Evolutionary conservation across 352 stramenopile genomes (phyloP).

Genomic region (Phytophthora hybrid): DNA sequence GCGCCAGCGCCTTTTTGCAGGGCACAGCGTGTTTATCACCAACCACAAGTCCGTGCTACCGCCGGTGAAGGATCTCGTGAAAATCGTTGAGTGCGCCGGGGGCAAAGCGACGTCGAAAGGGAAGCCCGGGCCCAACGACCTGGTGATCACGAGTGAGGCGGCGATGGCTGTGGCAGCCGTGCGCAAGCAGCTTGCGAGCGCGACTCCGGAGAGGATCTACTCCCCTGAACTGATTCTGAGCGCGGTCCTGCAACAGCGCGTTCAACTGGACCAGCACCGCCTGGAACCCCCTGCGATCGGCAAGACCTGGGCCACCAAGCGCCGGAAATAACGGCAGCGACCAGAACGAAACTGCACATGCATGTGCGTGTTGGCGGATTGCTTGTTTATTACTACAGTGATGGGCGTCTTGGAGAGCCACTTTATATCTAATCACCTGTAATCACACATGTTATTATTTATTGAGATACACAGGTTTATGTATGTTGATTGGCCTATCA

Average conservation of each 20-base stretch:
- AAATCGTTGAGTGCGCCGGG: conserved; percentile 63
- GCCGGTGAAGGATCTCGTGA: conserved; percentile 53
- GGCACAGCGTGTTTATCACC: conserved; percentile 53
- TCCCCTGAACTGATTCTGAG: conserved; percentile 57
- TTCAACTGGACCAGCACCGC: conserved; percentile 47
- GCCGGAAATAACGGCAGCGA: conserved; percentile 31
- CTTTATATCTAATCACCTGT: too few species aligned
- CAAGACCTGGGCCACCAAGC: conserved; percentile 34
- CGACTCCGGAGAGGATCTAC: conserved; percentile 46
- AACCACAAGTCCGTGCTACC: conserved; percentile 65
- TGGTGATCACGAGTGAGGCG: conserved; percentile 57
- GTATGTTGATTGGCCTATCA: too few species aligned
- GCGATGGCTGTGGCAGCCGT: conserved; percentile 43
- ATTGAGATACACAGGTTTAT: too few species aligned
- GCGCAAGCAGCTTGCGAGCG: conserved; percentile 45
- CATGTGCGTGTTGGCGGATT: conserved; percentile 3
- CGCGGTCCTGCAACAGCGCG: conserved; percentile 50
- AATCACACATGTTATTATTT: too few species aligned
- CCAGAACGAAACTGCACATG: background rate
- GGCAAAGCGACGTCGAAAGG: conserved; percentile 45
- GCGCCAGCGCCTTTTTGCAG: conserved; percentile 43
- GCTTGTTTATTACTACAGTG: conserved; percentile 24
- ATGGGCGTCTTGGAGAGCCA: too few species aligned
- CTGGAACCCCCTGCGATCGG: conserved; percentile 31
- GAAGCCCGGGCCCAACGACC: conserved; percentile 36